Evolutionary conservation across 1,284 basidiomycete genomes (phyloP), one percentile per base, ranked within the genome.

Genomic region (Irpex rosettiformis): DNA sequence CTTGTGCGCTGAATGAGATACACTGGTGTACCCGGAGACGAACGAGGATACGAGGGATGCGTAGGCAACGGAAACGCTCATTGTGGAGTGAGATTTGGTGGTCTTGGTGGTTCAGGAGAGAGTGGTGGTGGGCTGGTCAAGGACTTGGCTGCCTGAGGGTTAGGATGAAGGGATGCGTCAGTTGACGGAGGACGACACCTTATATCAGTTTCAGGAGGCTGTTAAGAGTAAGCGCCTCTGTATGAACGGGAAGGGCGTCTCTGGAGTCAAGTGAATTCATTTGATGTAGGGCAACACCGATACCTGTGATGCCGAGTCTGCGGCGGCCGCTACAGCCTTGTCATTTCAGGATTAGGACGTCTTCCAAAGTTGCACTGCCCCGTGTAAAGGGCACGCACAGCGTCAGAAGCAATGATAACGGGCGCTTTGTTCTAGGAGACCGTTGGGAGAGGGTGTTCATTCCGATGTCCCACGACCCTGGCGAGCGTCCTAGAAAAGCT

Each of bases 31-130:
- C 55, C 59, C 24, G 28, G 55, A 11, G 21, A 45, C 45, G 51
- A 60, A 29, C 16, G 59, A 27, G 11, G 55, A 33, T 25, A 57
- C 24, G 59, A 60, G 40, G 22, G 51, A 18, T 22, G 59, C 52
- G 59, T 60, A 60, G 21, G 59, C 55, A 24, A 40, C 16, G 28
- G 59, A 57, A 25, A 49, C 55, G 24, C 54, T 56, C 55, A 56
- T 60, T 30, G 7, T 56, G n/a, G 27, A 30, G 54, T 42, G 51
- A 22, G n/a, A 10, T 18, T 37, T n/a, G 8, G 21, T 21, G 43
- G 6, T 28, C 37, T 13, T 37, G 29, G 29, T 24, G 43, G 29
- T 25, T 30, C 21, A 37, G 16, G 33, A 37, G 33, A 37, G 33
- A 16, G 11, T 37, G 33, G 33, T 16, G 10, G 16, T 16, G 33